Evolutionary conservation across 2,329 filamentous ascomycete species (phyloP).

Genomic region (Phialemoniopsis sp.): DNA sequence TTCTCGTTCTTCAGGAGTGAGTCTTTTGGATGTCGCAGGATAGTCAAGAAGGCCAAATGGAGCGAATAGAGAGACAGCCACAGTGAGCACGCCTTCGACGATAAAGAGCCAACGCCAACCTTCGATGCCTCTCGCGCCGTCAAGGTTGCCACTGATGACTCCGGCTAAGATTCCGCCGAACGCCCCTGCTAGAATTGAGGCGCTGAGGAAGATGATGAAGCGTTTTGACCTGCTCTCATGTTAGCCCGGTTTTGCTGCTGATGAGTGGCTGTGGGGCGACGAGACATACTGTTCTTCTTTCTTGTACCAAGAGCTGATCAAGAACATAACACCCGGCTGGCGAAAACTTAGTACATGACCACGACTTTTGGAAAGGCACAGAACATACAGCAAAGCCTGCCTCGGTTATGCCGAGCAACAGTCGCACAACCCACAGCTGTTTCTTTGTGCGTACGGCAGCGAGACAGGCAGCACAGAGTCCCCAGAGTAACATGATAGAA

Average conservation of each 20-base stretch:
- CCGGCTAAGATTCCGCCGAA: conserved; percentile 58
- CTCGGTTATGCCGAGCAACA: conserved; percentile 51
- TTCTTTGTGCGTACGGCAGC: conserved; percentile 27
- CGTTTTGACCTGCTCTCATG: no score
- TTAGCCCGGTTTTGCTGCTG: no score
- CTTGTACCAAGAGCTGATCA: conserved; percentile 64
- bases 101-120: conserved; percentile 43
- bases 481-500: conserved; percentile 32
- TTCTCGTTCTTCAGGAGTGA: conserved; percentile 54
- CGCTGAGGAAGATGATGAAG: conserved; percentile 61
- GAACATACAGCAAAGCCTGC: conserved; percentile 52
- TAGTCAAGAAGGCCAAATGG: conserved; percentile 68
- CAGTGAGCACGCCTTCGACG: conserved; percentile 53
- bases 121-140: conserved; percentile 39
- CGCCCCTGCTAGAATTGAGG: conserved; percentile 61
- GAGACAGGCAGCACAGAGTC: conserved; percentile 30
- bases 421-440: conserved; percentile 27
- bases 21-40: conserved; percentile 55
- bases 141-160: conserved; percentile 48
- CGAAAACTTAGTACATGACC: no score
- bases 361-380: no score
- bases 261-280: no score
- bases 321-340: conserved; percentile 53
- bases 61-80: conserved; percentile 46
- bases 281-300: conserved; percentile 12